Evolutionary conservation across 495 filamentous ascomycete species (phyloP), one percentile per base, ranked within the genome.

Genomic region (Talaromyces nanjingensis): DNA sequence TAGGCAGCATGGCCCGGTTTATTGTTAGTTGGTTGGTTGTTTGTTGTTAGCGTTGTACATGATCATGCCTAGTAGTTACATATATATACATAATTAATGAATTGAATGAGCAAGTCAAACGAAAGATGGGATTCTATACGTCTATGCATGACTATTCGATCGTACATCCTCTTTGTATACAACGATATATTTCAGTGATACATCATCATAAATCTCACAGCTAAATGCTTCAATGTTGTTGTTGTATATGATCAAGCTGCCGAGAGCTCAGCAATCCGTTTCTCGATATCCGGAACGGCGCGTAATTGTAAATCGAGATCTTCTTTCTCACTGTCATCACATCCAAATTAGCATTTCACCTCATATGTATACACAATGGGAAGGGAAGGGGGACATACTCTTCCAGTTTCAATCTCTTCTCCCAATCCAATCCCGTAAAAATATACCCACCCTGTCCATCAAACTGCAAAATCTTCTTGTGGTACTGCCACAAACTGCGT

Each of bases 401-500:
- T 81, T 98, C 94, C 37, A 98, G 77, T 73, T 84, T 80, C 75
- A 97, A 69, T 65, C 94, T 81, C 74, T 81, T 87, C 69, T 97
- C 93, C 65, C 93, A 93, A 76, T 98, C 94, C 33, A 98, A 75
- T 56, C 86, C 85, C 2, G 92, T 94, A 73, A 97, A 98, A 16
- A 97, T 85, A 71, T 91, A 97, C 18, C 89, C 78, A 0, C 96
- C 94, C 71, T 96, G 89, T 1, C 94, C 96, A 73, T 98, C 94
- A 72, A 98, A 98, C 73, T 98, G 94, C 70, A 98, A 74, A 62
- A 98, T 97, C 72, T 86, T 88, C 65, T 82, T 87, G 74, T 98
- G 94, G 71, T 98, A 97, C 73, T 93, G 91, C 94, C 94, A 98
- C 67, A 98, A 73, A 78, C 91, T 96, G 25, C 92, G 77, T 0